A percentile compares a stretch with the other conserved stretches of the same genome.
Conservation (phyloP, 495 filamentous ascomycete species). For the Aspergillus taichungensis region DNA sequence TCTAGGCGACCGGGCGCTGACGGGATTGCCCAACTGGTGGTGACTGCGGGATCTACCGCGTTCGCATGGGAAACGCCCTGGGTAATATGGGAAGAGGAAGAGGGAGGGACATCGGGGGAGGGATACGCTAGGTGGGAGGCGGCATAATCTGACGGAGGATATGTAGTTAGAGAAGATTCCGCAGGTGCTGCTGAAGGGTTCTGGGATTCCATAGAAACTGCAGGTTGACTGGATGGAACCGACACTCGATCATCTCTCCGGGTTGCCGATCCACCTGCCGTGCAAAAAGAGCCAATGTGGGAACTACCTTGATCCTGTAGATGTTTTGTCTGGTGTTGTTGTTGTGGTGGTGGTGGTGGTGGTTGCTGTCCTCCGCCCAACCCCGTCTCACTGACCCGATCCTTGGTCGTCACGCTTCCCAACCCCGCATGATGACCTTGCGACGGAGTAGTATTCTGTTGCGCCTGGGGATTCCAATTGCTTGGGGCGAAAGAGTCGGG, state of each 20-base stretch:
- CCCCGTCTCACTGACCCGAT: constrained; percentile 9
- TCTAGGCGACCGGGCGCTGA: constrained; percentile 21
- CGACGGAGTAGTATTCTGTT: constrained; percentile 13
- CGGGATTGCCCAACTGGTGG: constrained; percentile 14
- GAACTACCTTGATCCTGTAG: constrained; percentile 18
- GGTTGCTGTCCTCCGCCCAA: constrained; percentile 4
- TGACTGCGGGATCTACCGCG: constrained; percentile 24
- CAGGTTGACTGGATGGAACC: constrained; percentile 2
- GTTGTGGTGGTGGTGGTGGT: constrained; percentile 4
- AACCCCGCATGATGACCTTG: constrained; percentile 15
- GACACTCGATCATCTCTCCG: constrained; percentile 6
- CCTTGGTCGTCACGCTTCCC: constrained; percentile 12
- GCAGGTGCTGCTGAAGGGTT: constrained; percentile 4
- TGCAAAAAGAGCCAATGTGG: constrained; percentile 11
- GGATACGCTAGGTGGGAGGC: constrained; percentile 29
- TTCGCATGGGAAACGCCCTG: constrained; percentile 27
- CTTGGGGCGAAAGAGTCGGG: constrained; percentile 7
- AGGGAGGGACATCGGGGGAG: constrained; percentile 30
- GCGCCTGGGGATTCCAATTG: constrained; percentile 2
- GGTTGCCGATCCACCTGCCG: constrained; percentile 9
- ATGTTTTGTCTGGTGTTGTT: not conserved
- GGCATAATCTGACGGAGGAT: constrained; percentile 17
- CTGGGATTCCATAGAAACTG: constrained; percentile 11
- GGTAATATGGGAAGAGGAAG: constrained; percentile 34
- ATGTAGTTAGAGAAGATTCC: constrained; percentile 23